Base-by-base conservation (phyloP, 345 rosid genomes). In the Mercurialis annua region DNA sequence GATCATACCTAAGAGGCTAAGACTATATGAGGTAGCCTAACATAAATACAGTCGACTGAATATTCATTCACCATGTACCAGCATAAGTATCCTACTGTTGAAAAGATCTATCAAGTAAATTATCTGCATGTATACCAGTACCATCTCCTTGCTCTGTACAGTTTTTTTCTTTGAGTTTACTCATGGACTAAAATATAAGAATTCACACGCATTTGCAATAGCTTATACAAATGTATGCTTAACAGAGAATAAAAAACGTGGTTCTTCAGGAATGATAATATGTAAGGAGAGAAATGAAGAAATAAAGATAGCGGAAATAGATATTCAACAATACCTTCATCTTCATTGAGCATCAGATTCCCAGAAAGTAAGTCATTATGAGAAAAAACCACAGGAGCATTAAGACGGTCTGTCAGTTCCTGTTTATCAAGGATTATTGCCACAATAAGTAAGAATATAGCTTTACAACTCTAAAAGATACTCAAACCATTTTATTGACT, bases 291-390 rank as follows among this genome's bases (percentile, higher is more conserved):
- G 64, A 54, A 66, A 16, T 34, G 23, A 21, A 10, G 55, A 46
- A 3, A 18, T 18, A 18, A 47, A 36, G 6, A 11, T 33, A 57
- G 16, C 5, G 27, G 16, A 51, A 66, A 40, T 47, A 66, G 46
- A 42, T 26, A 47, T 21, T n/a, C 17, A n/a, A 18, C 18, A 55
- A 61, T 56, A 91, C 97, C 99, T 85, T 86, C 84, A 50, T 84
- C 92, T 10, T 86, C 97, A 65, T 89, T 94, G 43, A 81, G 72
- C 99, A 94, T 94, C 68, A 94, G 60, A 73, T 94, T 94, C 66
- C 97, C 99, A 16, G 92, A 91, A 34, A 94, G 95, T 80, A 94
- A 81, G 84, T 94, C 99, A 69, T 91, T 94, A 71, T 94, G 99
- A 62, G 92, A 78, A 83, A 87, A 94, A 73, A 94, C 97, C 66